Evolutionary conservation across 2,329 filamentous ascomycete genomes (phyloP), one percentile per base, ranked within the genome.

Genomic region (Penicillium palitans): DNA sequence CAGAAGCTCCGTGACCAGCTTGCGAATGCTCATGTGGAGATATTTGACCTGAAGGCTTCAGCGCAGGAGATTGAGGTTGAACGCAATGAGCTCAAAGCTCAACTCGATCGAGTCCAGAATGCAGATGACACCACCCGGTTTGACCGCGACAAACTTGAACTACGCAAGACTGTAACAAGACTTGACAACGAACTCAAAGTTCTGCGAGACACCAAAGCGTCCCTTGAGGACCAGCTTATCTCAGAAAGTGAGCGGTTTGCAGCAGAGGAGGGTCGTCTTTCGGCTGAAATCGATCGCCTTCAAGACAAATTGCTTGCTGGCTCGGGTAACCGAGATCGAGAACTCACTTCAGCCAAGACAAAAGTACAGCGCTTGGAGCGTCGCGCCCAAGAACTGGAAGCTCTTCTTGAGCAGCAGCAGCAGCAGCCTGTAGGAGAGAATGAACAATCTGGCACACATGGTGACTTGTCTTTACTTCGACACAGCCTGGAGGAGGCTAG

Each of bases 141-240:
- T 46, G 88, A 90, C 64, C 84, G 87, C 60, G 89, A 91, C 68
- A 86, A 87, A 62, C 76, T 88, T 46, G 87, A 90, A 54, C 78
- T 91, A 25, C 85, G 87, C 19, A 85, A 86, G 29, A 77, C 84
- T n/a, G 89, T 87, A 69, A 77, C 86, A 61, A 88, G 86, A 67
- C 80, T 90, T 19, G 88, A 91, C 62, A 82, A 79, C 60, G 88
- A 91, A 66, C 78, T 89, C 17, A 84, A 85, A 42, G 81, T 86
- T 13, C 76, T 90, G 17, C 84, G 80, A 52, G 85, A 89, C 9
- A 88, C 91, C 69, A 87, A 86, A 66, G 80, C 79, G 55, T 76
- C 80, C 1, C 74, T 89, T 4, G 87, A 91, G 68, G 80, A 79
- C 62, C 84, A 87, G 31, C 80, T 91, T 2, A 84, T 89, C 55